Conservation (phyloP, 306 rosid genomes). For the peach (Prunus persica) region DNA sequence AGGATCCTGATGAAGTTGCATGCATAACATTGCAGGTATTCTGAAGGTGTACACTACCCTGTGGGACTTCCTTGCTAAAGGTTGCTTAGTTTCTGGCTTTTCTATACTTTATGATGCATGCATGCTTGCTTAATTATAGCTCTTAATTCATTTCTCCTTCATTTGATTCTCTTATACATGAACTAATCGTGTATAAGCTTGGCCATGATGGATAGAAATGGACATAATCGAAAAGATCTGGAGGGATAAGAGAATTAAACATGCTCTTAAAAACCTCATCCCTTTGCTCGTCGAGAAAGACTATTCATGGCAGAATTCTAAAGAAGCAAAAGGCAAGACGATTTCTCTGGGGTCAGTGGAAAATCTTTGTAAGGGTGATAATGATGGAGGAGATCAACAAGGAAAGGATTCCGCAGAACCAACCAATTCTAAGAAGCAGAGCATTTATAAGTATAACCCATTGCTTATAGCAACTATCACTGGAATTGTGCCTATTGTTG, state of each 20-base stretch:
- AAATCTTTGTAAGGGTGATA: background rate
- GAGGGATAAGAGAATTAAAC: background rate
- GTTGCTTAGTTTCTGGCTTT: background rate
- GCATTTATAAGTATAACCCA: background rate
- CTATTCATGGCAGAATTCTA: background rate
- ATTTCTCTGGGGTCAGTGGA: background rate
- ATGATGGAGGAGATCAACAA: background rate
- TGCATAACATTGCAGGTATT: background rate
- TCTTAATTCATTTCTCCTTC: no score
- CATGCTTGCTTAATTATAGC: no score
- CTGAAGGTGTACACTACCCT: background rate
- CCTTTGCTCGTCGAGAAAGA: background rate
- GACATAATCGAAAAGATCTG: background rate
- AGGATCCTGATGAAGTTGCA: background rate
- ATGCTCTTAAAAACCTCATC: background rate
- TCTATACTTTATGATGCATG: background rate
- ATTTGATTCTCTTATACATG: no score
- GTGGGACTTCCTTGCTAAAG: background rate
- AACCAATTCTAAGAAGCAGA: background rate
- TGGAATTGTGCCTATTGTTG: background rate
- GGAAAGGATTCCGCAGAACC: background rate
- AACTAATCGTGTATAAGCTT: background rate
- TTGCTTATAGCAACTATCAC: background rate
- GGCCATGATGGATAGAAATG: background rate
- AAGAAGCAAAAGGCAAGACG: background rate